These are phyloP conservation scores for Tremella yokohamensis DNA, from an alignment of 768 basidiomycete genomes.

Conservation along the genomic window DNA sequence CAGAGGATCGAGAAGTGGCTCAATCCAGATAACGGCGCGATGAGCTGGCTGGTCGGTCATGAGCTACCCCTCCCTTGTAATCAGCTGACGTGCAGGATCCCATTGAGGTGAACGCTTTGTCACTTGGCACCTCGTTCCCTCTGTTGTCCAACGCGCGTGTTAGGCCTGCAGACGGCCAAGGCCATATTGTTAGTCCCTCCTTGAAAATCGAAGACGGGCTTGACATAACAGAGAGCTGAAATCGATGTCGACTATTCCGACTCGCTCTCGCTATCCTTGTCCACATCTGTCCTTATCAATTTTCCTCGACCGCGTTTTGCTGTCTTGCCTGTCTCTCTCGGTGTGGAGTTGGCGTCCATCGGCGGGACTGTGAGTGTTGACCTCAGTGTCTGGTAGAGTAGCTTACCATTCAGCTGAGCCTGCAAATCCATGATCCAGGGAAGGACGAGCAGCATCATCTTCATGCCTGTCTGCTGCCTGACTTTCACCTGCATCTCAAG, in stretches of 20 bases:
- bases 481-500: slow-evolving; percentile 79
- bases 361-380: slow-evolving; percentile 61
- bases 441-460: slow-evolving; percentile 56
- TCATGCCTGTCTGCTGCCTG: slow-evolving; percentile 75
- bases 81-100: slow-evolving; percentile 61
- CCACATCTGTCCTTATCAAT: slow-evolving; percentile 53
- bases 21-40: slow-evolving; percentile 69
- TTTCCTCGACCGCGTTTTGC: slow-evolving; percentile 55
- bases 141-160: slow-evolving; percentile 67
- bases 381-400: neutral
- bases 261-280: slow-evolving; percentile 63
- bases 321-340: slow-evolving; percentile 62
- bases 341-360: slow-evolving; percentile 82
- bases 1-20: slow-evolving; percentile 73
- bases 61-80: neutral
- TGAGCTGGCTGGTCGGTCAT: slow-evolving; percentile 50
- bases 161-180: slow-evolving; percentile 53
- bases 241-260: slow-evolving; percentile 83
- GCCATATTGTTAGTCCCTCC: slow-evolving; percentile 46
- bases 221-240: slow-evolving; percentile 62
- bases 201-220: neutral
- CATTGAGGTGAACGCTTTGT: slow-evolving; percentile 77
- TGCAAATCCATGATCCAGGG: slow-evolving; percentile 49
- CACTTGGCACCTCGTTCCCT: slow-evolving; percentile 78
- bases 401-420: slow-evolving; percentile 36